phyloP scores from a whole-genome alignment of 2,329 filamentous ascomycete genomes.

The Fusarium annulatum region DNA sequence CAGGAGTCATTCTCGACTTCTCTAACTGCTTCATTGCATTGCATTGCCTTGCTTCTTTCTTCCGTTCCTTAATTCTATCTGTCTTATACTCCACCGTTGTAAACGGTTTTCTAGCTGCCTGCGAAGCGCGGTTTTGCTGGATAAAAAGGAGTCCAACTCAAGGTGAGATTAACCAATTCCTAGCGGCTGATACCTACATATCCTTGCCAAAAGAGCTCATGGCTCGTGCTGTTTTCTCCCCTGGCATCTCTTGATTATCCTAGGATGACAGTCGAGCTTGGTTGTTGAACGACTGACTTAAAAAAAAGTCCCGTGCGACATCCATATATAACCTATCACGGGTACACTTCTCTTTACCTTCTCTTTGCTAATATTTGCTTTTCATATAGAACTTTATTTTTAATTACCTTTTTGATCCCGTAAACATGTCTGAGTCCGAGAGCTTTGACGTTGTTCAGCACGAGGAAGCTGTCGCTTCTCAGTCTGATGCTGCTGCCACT shows the following conservation, averaged over 20 bases:
- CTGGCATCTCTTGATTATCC: constrained; percentile 12
- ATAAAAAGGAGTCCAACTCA: constrained; percentile 33
- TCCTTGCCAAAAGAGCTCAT: constrained; percentile 16
- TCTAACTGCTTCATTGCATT: constrained; percentile 27
- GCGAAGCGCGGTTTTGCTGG: constrained; percentile 32
- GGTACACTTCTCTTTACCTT: neutral
- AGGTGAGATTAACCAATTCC: constrained; percentile 38
- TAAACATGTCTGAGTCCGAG: constrained; percentile 61
- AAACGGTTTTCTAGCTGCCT: constrained; percentile 13
- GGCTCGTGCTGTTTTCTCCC: constrained; percentile 1
- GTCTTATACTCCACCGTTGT: constrained; percentile 6
- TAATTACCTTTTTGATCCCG: constrained; percentile 27
- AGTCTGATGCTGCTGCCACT: constrained; percentile 40
- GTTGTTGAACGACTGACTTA: constrained; percentile 5
- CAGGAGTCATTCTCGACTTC: constrained; percentile 24
- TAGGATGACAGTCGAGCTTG: constrained; percentile 24
- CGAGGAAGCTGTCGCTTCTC: constrained; percentile 54
- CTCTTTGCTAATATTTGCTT: constrained; percentile 3
- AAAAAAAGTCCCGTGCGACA: constrained; percentile 8
- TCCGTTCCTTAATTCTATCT: constrained; percentile 17
- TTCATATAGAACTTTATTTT: constrained; percentile 18
- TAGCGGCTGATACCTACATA: constrained; percentile 9
- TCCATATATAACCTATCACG: constrained; percentile 4
- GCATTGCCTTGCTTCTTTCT: constrained; percentile 23
- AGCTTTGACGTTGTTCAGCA: constrained; percentile 58